A percentile compares a stretch with the other conserved stretches of the same genome.
Evolutionary conservation across 2,329 filamentous ascomycete genomes (phyloP).

Genomic region (Fusarium buxicola): DNA sequence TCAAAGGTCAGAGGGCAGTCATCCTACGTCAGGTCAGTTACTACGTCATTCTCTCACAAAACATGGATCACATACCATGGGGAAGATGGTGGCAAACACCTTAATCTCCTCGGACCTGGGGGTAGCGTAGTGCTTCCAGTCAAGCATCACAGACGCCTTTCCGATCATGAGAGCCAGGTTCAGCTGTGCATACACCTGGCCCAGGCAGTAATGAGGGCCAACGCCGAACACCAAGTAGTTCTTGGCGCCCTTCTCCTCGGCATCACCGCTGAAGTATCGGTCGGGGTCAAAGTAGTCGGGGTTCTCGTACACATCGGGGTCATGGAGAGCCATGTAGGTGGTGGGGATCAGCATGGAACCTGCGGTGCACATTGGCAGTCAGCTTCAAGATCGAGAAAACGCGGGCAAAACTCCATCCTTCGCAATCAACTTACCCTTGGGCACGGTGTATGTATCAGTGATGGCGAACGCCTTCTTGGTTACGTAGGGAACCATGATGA

Average conservation of each 20-base stretch:
- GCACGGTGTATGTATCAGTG: constrained; percentile 86
- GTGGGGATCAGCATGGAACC: constrained; percentile 95
- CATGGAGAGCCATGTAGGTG: constrained; percentile 89
- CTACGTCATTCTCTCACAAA: background rate
- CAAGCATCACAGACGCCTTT: constrained; percentile 85
- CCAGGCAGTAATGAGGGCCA: constrained; percentile 95
- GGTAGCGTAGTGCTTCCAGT: constrained; percentile 92
- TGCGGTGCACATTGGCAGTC: constrained; percentile 43
- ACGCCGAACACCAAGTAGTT: constrained; percentile 98
- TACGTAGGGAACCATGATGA: constrained; percentile 96
- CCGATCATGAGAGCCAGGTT: constrained; percentile 92
- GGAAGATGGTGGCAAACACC: constrained; percentile 98
- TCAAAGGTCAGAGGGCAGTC: constrained; percentile 84
- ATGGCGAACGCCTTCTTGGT: constrained; percentile 97
- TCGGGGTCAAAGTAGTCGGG: constrained; percentile 92
- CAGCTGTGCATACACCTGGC: constrained; percentile 89
- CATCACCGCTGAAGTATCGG: constrained; percentile 89
- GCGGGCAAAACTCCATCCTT: background rate
- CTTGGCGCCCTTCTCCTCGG: constrained; percentile 86
- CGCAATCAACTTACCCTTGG: constrained; percentile 72
- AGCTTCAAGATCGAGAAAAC: constrained; percentile 8
- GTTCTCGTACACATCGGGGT: constrained; percentile 90
- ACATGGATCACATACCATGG: constrained; percentile 73
- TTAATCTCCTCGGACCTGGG: constrained; percentile 91
- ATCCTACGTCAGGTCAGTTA: constrained; percentile 66